Conservation (phyloP, 495 filamentous ascomycete species). For the Podospora pseudoanserina region DNA sequence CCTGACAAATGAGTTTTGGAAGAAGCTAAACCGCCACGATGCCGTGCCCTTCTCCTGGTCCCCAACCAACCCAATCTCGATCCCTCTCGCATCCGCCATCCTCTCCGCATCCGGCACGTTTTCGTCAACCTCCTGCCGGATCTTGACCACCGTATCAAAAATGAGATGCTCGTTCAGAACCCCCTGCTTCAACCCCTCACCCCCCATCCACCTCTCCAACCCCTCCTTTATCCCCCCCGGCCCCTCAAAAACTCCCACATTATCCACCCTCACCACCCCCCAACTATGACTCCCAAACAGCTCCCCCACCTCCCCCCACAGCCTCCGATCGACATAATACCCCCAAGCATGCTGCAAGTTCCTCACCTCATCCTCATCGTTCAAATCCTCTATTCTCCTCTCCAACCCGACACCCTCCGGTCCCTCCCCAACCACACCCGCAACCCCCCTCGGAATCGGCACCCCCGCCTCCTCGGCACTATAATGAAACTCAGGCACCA, state of each 20-base stretch:
- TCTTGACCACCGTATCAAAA: constrained; percentile 19
- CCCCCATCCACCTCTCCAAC: constrained; percentile 17
- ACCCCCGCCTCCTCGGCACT: constrained; percentile 17
- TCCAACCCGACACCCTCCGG: constrained; percentile 8
- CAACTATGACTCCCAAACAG: constrained; percentile 14
- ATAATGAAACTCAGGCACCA: constrained; percentile 20
- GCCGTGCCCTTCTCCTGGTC: constrained; percentile 11
- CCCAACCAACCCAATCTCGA: constrained; percentile 24
- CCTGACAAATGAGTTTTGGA: constrained; percentile 17
- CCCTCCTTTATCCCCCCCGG: constrained; percentile 7
- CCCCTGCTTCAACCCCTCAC: constrained; percentile 18
- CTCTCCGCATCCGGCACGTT: neutral
- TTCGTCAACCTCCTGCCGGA: constrained; percentile 8
- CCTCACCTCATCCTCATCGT: constrained; percentile 26
- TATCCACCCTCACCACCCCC: neutral
- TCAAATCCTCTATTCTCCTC: constrained; percentile 18
- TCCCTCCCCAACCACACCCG: neutral
- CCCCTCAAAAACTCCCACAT: constrained; percentile 7
- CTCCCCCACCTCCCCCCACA: constrained; percentile 24
- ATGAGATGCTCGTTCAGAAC: constrained; percentile 25
- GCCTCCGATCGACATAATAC: constrained; percentile 24
- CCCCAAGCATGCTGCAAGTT: constrained; percentile 22
- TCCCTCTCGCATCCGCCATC: constrained; percentile 14
- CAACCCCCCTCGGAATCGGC: constrained; percentile 13
- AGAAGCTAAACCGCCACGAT: constrained; percentile 21